Evolutionary conservation across 495 filamentous ascomycete genomes (phyloP).

Genomic region (Patellaria atrata): DNA sequence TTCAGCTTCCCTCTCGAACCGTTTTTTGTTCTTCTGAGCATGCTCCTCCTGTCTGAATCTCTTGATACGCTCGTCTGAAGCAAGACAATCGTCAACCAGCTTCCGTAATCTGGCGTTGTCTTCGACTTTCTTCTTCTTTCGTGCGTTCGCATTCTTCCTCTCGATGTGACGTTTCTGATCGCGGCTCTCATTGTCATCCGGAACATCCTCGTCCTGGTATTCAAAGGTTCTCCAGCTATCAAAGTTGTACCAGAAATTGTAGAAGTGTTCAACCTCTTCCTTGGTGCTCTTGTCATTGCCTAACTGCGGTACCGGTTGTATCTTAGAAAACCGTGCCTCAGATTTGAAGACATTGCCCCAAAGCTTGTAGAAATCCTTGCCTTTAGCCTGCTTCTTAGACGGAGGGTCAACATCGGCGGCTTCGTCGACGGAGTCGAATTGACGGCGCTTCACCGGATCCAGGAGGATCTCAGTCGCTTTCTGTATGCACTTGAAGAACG

Average conservation of each 20-base stretch:
- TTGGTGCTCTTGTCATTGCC: constrained; percentile 74
- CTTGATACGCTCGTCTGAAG: constrained; percentile 89
- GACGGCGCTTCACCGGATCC: constrained; percentile 82
- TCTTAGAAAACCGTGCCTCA: constrained; percentile 84
- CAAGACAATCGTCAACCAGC: constrained; percentile 71
- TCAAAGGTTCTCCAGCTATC: constrained; percentile 97
- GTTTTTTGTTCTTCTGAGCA: constrained; percentile 88
- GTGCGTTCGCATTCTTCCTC: constrained; percentile 92
- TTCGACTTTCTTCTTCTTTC: constrained; percentile 98
- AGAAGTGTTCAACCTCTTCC: constrained; percentile 84
- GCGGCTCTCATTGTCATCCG: constrained; percentile 95
- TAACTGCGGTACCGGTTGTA: constrained; percentile 69
- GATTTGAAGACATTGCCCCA: constrained; percentile 78
- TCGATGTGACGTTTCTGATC: constrained; percentile 97
- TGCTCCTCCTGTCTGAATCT: constrained; percentile 80
- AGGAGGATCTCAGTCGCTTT: constrained; percentile 88
- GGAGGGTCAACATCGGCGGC: constrained; percentile 82
- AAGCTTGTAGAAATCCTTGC: constrained; percentile 87
- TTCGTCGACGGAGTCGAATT: constrained; percentile 95
- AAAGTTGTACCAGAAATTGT: constrained; percentile 99
- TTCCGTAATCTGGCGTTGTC: constrained; percentile 80
- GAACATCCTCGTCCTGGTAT: constrained; percentile 96
- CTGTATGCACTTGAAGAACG: constrained; percentile 99
- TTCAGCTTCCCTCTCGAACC: constrained; percentile 79
- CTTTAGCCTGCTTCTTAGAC: constrained; percentile 69